Evolutionary conservation across 2,329 filamentous ascomycete genomes (phyloP).

Genomic region (Nothophoma quercina): DNA sequence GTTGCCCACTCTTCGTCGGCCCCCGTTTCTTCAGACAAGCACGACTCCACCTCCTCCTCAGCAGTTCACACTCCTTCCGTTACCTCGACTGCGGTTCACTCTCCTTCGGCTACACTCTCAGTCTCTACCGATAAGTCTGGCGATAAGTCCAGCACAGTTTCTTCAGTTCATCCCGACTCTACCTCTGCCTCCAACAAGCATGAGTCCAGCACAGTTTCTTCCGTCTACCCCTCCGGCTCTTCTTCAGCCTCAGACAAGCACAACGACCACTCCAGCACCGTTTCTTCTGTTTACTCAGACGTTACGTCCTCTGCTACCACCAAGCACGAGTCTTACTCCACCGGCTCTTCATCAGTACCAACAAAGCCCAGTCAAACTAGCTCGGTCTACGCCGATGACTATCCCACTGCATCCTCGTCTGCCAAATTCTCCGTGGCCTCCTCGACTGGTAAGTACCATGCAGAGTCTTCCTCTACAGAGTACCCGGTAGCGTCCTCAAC

Average conservation of each 20-base stretch:
- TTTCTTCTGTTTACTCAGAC: conserved; percentile 16
- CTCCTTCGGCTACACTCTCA: conserved; percentile 14
- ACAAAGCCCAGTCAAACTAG: conserved; percentile 17
- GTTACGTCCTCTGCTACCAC: conserved; percentile 16
- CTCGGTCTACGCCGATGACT: conserved; percentile 9
- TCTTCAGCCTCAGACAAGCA: conserved; percentile 14
- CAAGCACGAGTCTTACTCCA: conserved; percentile 12
- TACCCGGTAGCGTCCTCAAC: conserved; percentile 5
- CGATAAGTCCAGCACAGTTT: conserved; percentile 11
- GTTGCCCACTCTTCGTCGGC: conserved; percentile 17
- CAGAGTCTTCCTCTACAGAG: background rate
- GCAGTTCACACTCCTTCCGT: conserved; percentile 7
- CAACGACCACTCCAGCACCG: conserved; percentile 7
- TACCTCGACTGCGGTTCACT: conserved; percentile 18
- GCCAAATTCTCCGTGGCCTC: conserved; percentile 1
- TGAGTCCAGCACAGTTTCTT: conserved; percentile 10
- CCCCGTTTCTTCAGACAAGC: conserved; percentile 19
- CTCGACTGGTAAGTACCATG: background rate
- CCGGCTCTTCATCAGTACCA: conserved; percentile 14
- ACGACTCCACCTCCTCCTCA: conserved; percentile 15
- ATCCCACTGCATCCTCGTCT: conserved; percentile 10
- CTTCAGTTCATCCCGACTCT: conserved; percentile 8
- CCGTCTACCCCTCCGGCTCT: conserved; percentile 8
- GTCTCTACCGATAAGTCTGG: conserved; percentile 21
- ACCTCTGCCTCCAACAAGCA: conserved; percentile 17